Evolutionary conservation across 2,329 filamentous ascomycete genomes (phyloP), one percentile per base, ranked within the genome.

Genomic region (Aspergillus luchuensis): DNA sequence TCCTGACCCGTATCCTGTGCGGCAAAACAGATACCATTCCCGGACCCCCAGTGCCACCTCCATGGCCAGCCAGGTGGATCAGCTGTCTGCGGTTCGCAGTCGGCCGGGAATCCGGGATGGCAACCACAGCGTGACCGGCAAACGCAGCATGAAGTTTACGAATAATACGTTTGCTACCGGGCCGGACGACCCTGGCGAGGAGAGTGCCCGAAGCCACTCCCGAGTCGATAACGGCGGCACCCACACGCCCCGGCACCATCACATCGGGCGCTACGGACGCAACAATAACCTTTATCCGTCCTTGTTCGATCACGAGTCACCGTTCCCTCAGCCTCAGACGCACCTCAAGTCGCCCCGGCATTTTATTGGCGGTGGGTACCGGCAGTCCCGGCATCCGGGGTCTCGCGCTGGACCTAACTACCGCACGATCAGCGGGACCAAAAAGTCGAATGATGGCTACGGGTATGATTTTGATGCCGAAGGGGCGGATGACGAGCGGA

Each of bases 141-240:
- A 96, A 79, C 92, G 91, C 80, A 96, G 90, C 77, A 97, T 97
- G 92, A 98, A 97, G 72, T 98, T 98, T 72, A 90, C 91, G 60
- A 94, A 91, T 75, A 87, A 85, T 63, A 87, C 89, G 1, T 91
- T 91, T 75, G 87, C 84, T 64, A 86, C 85, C 64, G 82, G 80
- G 63, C 78, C 81, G 19, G 84, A 88, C 53, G 88, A 92, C 59
- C 87, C 88, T 56, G 88, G 88, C 15, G 85, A 85, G 64, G 86
- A 87, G 58, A 85, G 83, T 21, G 81, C 82, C 15, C 83, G 88
- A 59, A 87, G 85, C 69, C 85, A 81, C 61, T 80, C 81, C 21
- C 88, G 89, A 28, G 87, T 86, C 2, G 84, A 84, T 48, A 81
- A 87, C 3, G 77, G 70, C 58, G 73, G 88, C 45, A 67, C 71